Evolutionary conservation across 2,329 filamentous ascomycete genomes (phyloP).

Genomic region (Beauveria varroae): DNA sequence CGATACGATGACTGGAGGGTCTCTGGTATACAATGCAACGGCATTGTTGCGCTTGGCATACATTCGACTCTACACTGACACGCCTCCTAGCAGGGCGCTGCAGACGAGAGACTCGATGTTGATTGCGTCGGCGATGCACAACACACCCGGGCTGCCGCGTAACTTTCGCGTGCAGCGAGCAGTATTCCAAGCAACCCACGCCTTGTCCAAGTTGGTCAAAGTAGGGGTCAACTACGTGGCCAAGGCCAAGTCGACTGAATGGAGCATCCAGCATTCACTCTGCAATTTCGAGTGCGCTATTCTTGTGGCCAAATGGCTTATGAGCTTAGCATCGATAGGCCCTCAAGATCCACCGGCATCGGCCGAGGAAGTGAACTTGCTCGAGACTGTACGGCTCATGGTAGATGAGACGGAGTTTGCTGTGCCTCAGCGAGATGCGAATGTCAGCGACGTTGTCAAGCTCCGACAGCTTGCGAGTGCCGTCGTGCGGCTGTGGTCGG

Average conservation of each 20-base stretch:
- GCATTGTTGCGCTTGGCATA: constrained; percentile 53
- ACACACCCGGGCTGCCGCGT: constrained; percentile 50
- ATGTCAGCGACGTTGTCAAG: constrained; percentile 41
- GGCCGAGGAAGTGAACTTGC: constrained; percentile 44
- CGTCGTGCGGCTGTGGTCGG: constrained; percentile 53
- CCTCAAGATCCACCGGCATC: constrained; percentile 42
- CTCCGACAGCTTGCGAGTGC: constrained; percentile 49
- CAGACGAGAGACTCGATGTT: constrained; percentile 56
- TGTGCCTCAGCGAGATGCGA: constrained; percentile 41
- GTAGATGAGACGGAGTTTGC: constrained; percentile 57
- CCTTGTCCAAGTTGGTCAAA: constrained; percentile 59
- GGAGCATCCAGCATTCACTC: constrained; percentile 56
- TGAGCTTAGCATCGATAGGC: constrained; percentile 46
- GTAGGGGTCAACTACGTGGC: constrained; percentile 55
- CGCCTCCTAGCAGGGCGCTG: constrained; percentile 53
- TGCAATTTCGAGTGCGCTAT: constrained; percentile 57
- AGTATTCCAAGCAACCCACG: constrained; percentile 60
- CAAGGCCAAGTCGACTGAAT: constrained; percentile 51
- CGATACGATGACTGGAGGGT: constrained; percentile 48
- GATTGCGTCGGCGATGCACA: constrained; percentile 53
- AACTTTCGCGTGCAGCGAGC: constrained; percentile 54
- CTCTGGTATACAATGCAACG: constrained; percentile 59
- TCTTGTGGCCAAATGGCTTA: constrained; percentile 52
- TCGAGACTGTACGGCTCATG: constrained; percentile 50
- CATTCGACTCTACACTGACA: constrained; percentile 59